Conservation (phyloP, 2,329 filamentous ascomycete genomes). For the Trichoderma simmonsii region DNA sequence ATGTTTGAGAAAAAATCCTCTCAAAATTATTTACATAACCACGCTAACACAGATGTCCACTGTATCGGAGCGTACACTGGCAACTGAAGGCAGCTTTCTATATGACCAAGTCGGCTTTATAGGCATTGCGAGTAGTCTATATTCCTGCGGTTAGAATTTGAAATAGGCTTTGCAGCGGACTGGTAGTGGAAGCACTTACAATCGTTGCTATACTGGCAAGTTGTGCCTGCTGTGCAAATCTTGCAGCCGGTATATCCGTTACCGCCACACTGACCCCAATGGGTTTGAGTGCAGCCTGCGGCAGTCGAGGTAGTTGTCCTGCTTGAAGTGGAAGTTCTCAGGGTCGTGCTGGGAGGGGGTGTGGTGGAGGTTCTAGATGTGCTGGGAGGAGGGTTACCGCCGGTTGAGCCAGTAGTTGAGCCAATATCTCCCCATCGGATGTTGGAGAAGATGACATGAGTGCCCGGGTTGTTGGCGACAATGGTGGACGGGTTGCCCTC, state of each 20-base stretch:
- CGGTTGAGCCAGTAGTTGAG: slow-evolving; percentile 34
- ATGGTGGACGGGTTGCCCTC: slow-evolving; percentile 52
- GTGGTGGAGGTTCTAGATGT: not conserved
- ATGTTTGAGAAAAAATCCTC: not conserved
- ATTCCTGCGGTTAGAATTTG: not conserved
- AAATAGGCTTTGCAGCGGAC: not conserved
- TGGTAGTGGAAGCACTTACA: not conserved
- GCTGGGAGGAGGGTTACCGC: not conserved
- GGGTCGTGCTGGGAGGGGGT: not conserved
- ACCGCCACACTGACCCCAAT: slow-evolving; percentile 6
- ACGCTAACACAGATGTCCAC: not conserved
- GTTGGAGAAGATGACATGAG: slow-evolving; percentile 53
- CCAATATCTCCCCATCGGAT: slow-evolving; percentile 61
- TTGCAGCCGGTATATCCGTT: slow-evolving; percentile 3
- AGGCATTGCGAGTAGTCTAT: slow-evolving; percentile 12
- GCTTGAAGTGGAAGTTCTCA: not conserved
- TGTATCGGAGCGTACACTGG: not conserved
- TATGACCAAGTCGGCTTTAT: not conserved
- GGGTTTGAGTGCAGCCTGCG: slow-evolving; percentile 4
- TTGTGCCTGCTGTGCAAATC: slow-evolving; percentile 2
- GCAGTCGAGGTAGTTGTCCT: not conserved
- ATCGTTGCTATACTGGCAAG: slow-evolving; percentile 4
- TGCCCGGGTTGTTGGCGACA: slow-evolving; percentile 42
- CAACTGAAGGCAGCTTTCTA: not conserved
- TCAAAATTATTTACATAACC: not conserved